phyloP scores from a whole-genome alignment of 1,284 basidiomycete species.

The Phellinidium pouzarii region DNA sequence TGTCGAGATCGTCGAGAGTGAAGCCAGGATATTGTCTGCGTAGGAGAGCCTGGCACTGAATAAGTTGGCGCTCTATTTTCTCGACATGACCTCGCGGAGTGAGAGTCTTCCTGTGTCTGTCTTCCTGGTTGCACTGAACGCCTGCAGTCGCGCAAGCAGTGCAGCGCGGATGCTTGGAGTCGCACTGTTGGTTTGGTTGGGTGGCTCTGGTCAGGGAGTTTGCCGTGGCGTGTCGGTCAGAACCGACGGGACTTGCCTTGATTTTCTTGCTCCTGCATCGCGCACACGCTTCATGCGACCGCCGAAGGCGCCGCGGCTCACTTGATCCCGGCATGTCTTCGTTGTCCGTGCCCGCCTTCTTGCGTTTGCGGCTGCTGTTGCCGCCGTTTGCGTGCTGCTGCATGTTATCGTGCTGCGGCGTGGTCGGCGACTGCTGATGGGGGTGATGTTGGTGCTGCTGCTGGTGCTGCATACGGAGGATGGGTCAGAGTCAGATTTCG shows the following conservation, averaged over 20 bases:
- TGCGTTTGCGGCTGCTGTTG: slow-evolving; percentile 40
- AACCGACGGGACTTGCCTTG: slow-evolving; percentile 84
- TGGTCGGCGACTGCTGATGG: slow-evolving; percentile 29
- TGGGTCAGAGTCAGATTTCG: no score
- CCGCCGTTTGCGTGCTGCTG: slow-evolving; percentile 27
- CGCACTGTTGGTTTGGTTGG: slow-evolving; percentile 48
- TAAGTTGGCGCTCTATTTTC: slow-evolving; percentile 66
- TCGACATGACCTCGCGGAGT: slow-evolving; percentile 76
- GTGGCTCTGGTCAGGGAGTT: slow-evolving; percentile 23
- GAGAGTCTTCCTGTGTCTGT: slow-evolving; percentile 74
- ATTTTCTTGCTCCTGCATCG: slow-evolving; percentile 89
- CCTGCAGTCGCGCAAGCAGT: slow-evolving; percentile 74
- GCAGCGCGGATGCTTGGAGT: slow-evolving; percentile 79
- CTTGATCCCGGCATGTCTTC: slow-evolving; percentile 49
- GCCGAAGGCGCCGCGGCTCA: slow-evolving; percentile 70
- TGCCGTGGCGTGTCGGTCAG: slow-evolving; percentile 68
- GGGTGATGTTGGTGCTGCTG: slow-evolving; percentile 24
- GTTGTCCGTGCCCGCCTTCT: slow-evolving; percentile 46
- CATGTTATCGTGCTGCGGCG: slow-evolving; percentile 10
- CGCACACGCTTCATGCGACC: slow-evolving; percentile 82
- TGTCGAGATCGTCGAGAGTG: slow-evolving; percentile 57
- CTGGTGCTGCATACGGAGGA: slow-evolving; percentile 26
- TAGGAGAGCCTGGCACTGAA: slow-evolving; percentile 67
- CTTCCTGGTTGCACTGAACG: slow-evolving; percentile 74
- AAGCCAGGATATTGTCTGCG: slow-evolving; percentile 64